Evolutionary conservation across 176 grass and related monocot genomes (phyloP), one percentile per base, ranked within the genome.

Genomic region (Panicum miliaceum): DNA sequence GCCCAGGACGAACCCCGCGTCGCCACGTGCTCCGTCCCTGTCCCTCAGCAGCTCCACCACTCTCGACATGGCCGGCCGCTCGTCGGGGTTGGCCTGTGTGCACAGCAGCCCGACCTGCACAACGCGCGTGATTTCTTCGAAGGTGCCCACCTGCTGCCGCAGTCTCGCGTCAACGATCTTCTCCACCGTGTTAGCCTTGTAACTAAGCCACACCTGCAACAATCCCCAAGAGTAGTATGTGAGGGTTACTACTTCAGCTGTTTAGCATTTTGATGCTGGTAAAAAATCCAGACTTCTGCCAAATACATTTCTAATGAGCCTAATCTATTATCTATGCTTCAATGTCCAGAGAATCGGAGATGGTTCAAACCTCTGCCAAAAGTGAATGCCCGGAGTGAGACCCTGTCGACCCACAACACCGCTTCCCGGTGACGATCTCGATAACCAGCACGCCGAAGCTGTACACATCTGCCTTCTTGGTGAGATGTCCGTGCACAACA

Each of bases 381-480:
- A 83, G 69, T 46, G 69, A 83, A 16, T 83, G 66, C 1, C 66
- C 66, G 32, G 51, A 45, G 64, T 19, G 73, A 60, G 53, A 78
- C 20, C 84, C 75, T 2, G 27, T 62, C 2, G 84, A 78, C 2
- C 15, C 54, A 40, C 76, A 60, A 25, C 27, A 71, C 22, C 50
- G 67, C 41, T 78, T 88, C 57, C 86, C 86, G 0, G 86, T 81
- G 42, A 81, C 74, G 32, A 88, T 66, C 56, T 84, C 86, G 19
- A 88, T 40, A 13, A 73, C 53, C 80, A 88, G 41, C 53, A 84
- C 76, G 8, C 86, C 86, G 19, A 72, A 88, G 81, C 86, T 88
- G 47, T 84, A 84, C n/a, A 88, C 86, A 56, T 88, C 86, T 1
- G 74, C 65, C 77, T 88, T 88, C 26, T 88, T 27, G 8, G 74